Base-by-base conservation (phyloP, 2,329 filamentous ascomycete genomes). In the Apiospora arundinis region DNA sequence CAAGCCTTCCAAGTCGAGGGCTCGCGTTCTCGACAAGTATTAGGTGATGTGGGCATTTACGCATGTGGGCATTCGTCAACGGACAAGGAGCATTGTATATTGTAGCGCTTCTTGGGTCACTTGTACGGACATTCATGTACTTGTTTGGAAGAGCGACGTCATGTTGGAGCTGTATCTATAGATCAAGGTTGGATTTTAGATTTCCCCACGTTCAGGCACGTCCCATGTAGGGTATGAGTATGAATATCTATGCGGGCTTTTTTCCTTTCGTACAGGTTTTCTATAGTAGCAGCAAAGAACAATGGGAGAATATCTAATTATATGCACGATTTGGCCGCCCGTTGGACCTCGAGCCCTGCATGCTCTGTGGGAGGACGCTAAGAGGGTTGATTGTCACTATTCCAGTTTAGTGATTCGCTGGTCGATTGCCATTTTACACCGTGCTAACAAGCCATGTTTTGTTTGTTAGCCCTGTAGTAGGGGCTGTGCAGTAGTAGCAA, bases 1-100 rank as follows among this genome's bases (percentile, higher is more conserved):
- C 4, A 69, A 56, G 67, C 67, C 67, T 8, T 49, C 67, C 37
- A 49, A 56, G 67, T 69, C 67, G n/a, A 46, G 67, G 37, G 45
- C 46, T 18, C 67, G 46, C 14, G 45, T 69, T 56, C 46, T 49
- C 14, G 45, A 69, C 4, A 69, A 56, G 46, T 69, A 69, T 16
- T 69, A 40, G 45, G 3, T 32, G 3, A 52, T 1, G 9, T n/a
- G 32, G 0, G 56, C 28, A 63, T 63, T 52, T 28, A 7, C 18
- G 18, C 14, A 37, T 63, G n/a, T 12, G 28, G 28, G 18, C 4
- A n/a, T 14, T 40, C 11, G 12, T 40, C 18, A 5, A 28, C 32
- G 40, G 18, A 0, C 32, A 40, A 32, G 23, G 12, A 40, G 14
- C 11, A 40, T n/a, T 40, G 3, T 12, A 23, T n/a, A 63, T 0